A percentile compares a stretch with the other conserved stretches of the same genome.
Conservation (phyloP, 192 early-diverging fungal genomes). For the Entomortierella parvispora region DNA sequence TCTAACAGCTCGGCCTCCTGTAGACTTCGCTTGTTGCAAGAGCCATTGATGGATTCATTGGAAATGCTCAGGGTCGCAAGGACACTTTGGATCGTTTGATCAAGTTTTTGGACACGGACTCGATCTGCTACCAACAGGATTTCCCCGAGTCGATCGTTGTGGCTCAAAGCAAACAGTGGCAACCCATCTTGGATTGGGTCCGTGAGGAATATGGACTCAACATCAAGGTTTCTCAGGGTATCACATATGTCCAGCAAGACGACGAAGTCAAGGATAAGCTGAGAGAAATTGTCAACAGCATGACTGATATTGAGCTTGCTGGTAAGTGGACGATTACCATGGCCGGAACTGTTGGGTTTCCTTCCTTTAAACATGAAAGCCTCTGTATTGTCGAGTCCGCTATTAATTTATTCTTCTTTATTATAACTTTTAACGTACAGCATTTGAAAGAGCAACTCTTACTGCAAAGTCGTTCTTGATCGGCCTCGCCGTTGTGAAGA, state of each 20-base stretch:
- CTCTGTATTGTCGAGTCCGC: no score
- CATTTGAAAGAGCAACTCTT: slow-evolving; percentile 90
- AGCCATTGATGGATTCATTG: slow-evolving; percentile 79
- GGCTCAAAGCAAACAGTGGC: slow-evolving; percentile 83
- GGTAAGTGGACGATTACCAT: slow-evolving; percentile 26
- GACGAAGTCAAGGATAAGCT: slow-evolving; percentile 67
- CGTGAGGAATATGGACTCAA: slow-evolving; percentile 69
- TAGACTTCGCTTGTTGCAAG: slow-evolving; percentile 91
- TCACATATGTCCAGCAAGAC: slow-evolving; percentile 76
- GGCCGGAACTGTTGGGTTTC: no score
- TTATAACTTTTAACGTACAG: no score
- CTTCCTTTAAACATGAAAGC: no score
- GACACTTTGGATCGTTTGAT: slow-evolving; percentile 82
- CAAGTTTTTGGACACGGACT: slow-evolving; percentile 89
- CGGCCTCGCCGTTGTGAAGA: slow-evolving; percentile 86
- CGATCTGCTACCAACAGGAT: slow-evolving; percentile 87
- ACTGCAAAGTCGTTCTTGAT: slow-evolving; percentile 92
- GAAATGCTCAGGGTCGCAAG: slow-evolving; percentile 62
- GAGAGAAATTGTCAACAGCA: slow-evolving; percentile 59
- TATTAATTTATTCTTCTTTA: no score
- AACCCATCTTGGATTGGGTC: slow-evolving; percentile 84
- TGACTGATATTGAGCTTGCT: slow-evolving; percentile 79
- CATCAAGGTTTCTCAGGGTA: slow-evolving; percentile 76
- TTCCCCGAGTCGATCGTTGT: slow-evolving; percentile 82
- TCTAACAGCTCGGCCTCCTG: slow-evolving; percentile 4